Evolutionary conservation across 371 early-diverging fungal species (phyloP), one percentile per base, ranked within the genome.

Genomic region (Apophysomyces trapeziformis): DNA sequence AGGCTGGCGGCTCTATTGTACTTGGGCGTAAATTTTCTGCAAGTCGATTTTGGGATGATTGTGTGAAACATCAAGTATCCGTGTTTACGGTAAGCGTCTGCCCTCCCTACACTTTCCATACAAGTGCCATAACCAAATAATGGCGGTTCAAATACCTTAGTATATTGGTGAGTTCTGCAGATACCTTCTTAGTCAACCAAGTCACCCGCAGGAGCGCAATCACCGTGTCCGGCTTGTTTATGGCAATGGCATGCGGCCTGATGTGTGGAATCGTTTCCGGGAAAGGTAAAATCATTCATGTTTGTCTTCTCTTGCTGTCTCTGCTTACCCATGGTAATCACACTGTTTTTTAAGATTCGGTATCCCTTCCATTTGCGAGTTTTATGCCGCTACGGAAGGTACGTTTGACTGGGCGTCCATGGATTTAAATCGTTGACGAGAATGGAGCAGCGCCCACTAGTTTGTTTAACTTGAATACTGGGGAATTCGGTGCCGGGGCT

Each of bases 131-230:
- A 26, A 26, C 32, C 32, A 26, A 26, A 26, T 26, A 26, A 26
- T 26, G 32, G 32, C 2, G 32, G 32, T 26, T 26, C 3, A 26
- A 26, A 26, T 26, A 26, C 32, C 32, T 26, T 64, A 83, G 70
- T 89, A 90, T 62, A 87, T 91, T 71, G 92, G 92, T 9, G 92
- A 91, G 65, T 83, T 91, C 37, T 88, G 88, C 64, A 74, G 91
- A 60, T 92, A 90, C 67, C 73, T 92, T 21, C 67, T 87, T 18
- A 73, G 76, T 46, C 74, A 75, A 14, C 86, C 88, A 1, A 67
- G 75, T 4, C 71, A 75, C 7, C 79, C 85, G 7, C 58, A 70
- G 32, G 91, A 90, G 45, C 76, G 75, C 36, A 60, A 73, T 14
- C 81, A 86, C 60, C 61, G 69, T 6, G 70, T 88, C 32, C 78